Conservation (phyloP, 2,329 filamentous ascomycete species). For the Colletotrichum sidae region DNA sequence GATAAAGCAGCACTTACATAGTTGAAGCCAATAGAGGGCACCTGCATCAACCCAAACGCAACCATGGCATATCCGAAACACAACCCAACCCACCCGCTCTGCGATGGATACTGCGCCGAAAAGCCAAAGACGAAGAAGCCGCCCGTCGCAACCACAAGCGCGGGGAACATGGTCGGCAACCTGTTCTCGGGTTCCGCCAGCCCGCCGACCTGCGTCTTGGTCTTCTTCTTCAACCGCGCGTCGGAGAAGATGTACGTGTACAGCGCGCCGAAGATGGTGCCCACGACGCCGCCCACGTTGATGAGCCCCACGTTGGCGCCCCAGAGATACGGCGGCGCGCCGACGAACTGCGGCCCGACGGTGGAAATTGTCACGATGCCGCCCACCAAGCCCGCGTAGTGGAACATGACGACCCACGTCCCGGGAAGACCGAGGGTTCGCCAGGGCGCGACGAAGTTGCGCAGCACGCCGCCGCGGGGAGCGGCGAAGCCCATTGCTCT, state of each 20-base stretch:
- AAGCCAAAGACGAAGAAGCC: constrained; percentile 52
- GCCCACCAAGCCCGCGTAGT: constrained; percentile 51
- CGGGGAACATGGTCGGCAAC: constrained; percentile 45
- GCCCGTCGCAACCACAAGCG: constrained; percentile 44
- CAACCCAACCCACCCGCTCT: constrained; percentile 48
- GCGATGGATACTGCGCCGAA: constrained; percentile 47
- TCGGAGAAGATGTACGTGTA: constrained; percentile 45
- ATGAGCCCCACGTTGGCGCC: constrained; percentile 47
- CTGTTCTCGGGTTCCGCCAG: constrained; percentile 49
- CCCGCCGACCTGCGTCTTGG: constrained; percentile 42
- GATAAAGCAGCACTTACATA: constrained; percentile 46
- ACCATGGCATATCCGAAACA: constrained; percentile 51
- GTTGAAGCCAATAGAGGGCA: constrained; percentile 53
- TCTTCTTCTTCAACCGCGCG: constrained; percentile 39
- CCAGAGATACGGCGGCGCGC: constrained; percentile 48
- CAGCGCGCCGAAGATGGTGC: constrained; percentile 43
- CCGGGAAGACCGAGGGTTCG: constrained; percentile 46
- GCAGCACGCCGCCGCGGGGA: constrained; percentile 38
- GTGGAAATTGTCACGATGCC: constrained; percentile 49
- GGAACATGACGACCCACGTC: constrained; percentile 51
- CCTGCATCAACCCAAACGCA: constrained; percentile 51
- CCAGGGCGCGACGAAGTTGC: constrained; percentile 45
- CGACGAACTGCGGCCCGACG: constrained; percentile 47
- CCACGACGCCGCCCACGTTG: constrained; percentile 49
- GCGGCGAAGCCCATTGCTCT: constrained; percentile 39